phyloP scores from a whole-genome alignment of 2,329 filamentous ascomycete genomes.

The Exophiala bonariae region DNA sequence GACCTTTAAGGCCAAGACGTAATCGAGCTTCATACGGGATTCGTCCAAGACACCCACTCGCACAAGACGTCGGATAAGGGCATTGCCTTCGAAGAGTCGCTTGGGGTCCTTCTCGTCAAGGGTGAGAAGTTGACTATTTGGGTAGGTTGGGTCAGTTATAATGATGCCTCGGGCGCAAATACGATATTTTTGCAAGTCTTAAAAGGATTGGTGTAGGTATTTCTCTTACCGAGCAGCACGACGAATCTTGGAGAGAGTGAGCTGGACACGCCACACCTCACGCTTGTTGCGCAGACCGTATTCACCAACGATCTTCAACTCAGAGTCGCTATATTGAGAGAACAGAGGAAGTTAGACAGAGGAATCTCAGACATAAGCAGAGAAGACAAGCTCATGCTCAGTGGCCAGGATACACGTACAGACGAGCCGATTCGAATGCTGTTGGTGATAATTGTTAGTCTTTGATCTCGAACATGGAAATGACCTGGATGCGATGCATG shows the following conservation, averaged over 20 bases:
- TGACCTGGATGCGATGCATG: constrained; percentile 14
- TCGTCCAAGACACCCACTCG: constrained; percentile 99
- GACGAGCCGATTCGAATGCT: constrained; percentile 98
- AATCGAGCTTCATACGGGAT: constrained; percentile 99
- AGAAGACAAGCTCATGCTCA: constrained; percentile 96
- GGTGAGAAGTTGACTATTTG: constrained; percentile 90
- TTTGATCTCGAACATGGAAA: constrained; percentile 16
- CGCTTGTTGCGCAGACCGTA: constrained; percentile 99
- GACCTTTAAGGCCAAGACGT: constrained; percentile 98
- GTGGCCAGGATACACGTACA: constrained; percentile 93
- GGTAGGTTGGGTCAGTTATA: constrained; percentile 14
- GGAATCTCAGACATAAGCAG: constrained; percentile 88
- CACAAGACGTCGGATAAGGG: constrained; percentile 99
- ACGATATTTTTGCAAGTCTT: neutral
- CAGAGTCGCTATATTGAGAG: constrained; percentile 78
- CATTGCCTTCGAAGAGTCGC: constrained; percentile 99
- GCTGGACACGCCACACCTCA: constrained; percentile 99
- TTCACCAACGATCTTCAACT: constrained; percentile 99
- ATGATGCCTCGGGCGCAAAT: neutral
- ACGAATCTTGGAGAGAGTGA: constrained; percentile 99
- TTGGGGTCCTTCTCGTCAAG: constrained; percentile 99
- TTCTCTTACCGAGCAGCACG: constrained; percentile 92
- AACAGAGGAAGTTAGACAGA: constrained; percentile 61
- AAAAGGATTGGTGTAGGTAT: neutral
- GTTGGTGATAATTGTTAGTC: constrained; percentile 38